Conservation (phyloP, 208 protist species). For the Wallacemonas sp. region DNA sequence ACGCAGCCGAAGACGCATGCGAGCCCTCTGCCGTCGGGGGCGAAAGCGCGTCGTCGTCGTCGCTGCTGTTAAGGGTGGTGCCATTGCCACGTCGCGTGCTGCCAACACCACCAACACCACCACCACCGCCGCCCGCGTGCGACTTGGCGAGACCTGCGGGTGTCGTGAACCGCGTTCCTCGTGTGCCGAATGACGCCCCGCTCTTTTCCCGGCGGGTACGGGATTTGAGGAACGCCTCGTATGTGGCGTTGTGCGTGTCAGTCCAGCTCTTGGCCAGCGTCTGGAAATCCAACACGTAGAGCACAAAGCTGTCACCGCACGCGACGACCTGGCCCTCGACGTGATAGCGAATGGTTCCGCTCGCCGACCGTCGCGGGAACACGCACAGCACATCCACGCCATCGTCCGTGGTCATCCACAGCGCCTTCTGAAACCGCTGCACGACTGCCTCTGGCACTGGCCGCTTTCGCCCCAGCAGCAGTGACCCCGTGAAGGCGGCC, state of each 20-base stretch:
- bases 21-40: conserved; percentile 12
- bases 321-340: conserved; percentile 82
- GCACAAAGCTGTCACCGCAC: conserved; percentile 30
- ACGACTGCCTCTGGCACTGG: conserved; percentile 41
- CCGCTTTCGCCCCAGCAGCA: conserved; percentile 28
- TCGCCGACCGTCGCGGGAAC: conserved; percentile 51
- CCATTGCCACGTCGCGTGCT: background rate
- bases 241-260: conserved; percentile 64
- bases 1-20: too few species aligned
- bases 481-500: conserved; percentile 62
- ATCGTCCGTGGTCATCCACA: conserved; percentile 64
- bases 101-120: too few species aligned
- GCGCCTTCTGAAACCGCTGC: conserved; percentile 49
- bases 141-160: background rate
- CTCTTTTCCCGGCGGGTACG: conserved; percentile 27
- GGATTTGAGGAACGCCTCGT: conserved; percentile 49
- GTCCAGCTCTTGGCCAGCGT: conserved; percentile 71
- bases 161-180: background rate
- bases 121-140: background rate
- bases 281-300: conserved; percentile 75
- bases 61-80: conserved; percentile 15
- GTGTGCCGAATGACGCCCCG: background rate
- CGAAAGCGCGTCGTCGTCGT: conserved; percentile 31
- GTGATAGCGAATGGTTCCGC: conserved; percentile 74
- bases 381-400: conserved; percentile 67